Base-by-base conservation (phyloP, 305 asterid species). In the Ilex paraguariensis region DNA sequence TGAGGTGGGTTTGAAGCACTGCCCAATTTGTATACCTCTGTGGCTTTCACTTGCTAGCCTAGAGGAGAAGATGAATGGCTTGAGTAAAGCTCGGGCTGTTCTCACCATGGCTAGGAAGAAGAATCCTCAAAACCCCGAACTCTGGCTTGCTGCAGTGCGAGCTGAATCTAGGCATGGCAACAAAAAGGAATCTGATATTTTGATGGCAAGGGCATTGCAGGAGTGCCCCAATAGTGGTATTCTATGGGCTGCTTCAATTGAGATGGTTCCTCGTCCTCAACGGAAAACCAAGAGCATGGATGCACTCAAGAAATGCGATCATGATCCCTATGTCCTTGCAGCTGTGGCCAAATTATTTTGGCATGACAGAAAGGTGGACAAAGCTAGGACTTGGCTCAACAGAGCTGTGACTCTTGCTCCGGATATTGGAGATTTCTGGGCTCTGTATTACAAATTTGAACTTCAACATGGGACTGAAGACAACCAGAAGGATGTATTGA, bases 371-470 rank as follows among this genome's bases (percentile, higher is more conserved):
- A 91, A 91, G 79, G 82, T 86, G 56, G 95, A 91, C 42, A 85
- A 79, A 72, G 95, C 92, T 15, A 78, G 92, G 64, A 66, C 74
- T 14, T 85, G 90, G 89, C 80, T 91, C 70, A 88, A 78, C 62
- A 68, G 83, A 75, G 90, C 88, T 10, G 95, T 88, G 14, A 83
- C 90, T 1, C 86, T 85, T 42, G 77, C 87, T 33, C 98, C 96
- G 1, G 96, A 91, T 75, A 70, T 79, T 66, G 98, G 98, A 51
- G 98, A 91, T 74, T 87, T 86, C 65, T 91, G 96, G 98, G 95
- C 95, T 1, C 65, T 83, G 76, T 84, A 79, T 60, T 86, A 84
- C 62, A 86, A 88, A 65, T 85, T 91, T 62, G 96, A 88, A 68
- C 81, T 81, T 46, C 90, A 86, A 61, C 88, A 84, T n/a, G 98